phyloP scores from a whole-genome alignment of 768 basidiomycete genomes.

The Termitomyces sp. region DNA sequence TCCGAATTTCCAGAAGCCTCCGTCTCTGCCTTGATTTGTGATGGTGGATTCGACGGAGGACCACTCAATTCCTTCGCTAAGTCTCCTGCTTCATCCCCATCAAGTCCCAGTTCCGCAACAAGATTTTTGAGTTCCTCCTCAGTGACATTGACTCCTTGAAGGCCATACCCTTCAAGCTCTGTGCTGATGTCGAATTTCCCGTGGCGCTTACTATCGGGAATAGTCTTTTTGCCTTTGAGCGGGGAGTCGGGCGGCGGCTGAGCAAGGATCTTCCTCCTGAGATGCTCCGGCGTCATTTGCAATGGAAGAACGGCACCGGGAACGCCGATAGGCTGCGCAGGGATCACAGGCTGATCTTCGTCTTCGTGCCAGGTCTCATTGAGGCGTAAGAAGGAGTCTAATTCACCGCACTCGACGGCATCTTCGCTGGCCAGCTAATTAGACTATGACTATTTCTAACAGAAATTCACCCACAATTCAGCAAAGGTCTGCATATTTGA shows the following conservation, averaged over 20 bases:
- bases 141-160: slow-evolving; percentile 77
- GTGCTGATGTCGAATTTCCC: slow-evolving; percentile 63
- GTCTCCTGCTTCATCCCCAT: slow-evolving; percentile 73
- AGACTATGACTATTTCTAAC: slow-evolving; percentile 7
- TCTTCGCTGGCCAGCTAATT: slow-evolving; percentile 55
- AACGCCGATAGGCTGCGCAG: slow-evolving; percentile 67
- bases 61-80: slow-evolving; percentile 60
- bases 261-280: slow-evolving; percentile 56
- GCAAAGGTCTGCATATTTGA: slow-evolving; percentile 51
- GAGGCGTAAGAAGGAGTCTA: slow-evolving; percentile 66
- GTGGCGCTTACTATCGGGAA: slow-evolving; percentile 55
- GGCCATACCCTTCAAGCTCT: slow-evolving; percentile 64
- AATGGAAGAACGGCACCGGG: slow-evolving; percentile 73
- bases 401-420: slow-evolving; percentile 76
- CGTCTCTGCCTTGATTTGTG: background rate
- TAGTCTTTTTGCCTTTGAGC: slow-evolving; percentile 35
- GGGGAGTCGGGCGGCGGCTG: slow-evolving; percentile 36
- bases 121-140: slow-evolving; percentile 70
- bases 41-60: slow-evolving; percentile 12
- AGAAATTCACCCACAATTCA: slow-evolving; percentile 56
- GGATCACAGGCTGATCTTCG: slow-evolving; percentile 54
- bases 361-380: slow-evolving; percentile 72
- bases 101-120: slow-evolving; percentile 73
- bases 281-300: slow-evolving; percentile 78
- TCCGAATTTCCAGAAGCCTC: background rate